Percentiles rank a stretch among this genome's conserved stretches.
These are phyloP conservation scores for Mucor sp. DNA, from an alignment of 371 early-diverging fungal species.

Conservation along the genomic window DNA sequence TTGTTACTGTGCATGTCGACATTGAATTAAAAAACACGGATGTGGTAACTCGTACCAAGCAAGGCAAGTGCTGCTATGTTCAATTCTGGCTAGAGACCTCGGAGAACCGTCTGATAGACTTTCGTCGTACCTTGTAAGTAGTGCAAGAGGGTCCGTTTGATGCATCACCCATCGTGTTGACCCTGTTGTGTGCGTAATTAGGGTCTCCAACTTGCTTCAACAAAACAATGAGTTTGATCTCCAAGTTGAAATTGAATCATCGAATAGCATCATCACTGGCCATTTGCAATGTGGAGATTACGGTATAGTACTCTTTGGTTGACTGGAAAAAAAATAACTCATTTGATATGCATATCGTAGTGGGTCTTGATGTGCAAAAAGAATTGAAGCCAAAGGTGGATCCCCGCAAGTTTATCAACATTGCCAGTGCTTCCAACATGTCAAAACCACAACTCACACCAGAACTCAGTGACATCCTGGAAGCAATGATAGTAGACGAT, in stretches of 20 bases:
- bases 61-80: conserved; percentile 31
- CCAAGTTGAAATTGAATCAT: conserved; percentile 6
- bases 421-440: conserved; percentile 1
- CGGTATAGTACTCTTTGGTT: conserved; percentile 18
- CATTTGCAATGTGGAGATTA: conserved; percentile 45
- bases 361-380: conserved; percentile 33
- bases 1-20: conserved; percentile 7
- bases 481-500: neutral
- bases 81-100: conserved; percentile 37
- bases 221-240: conserved; percentile 21
- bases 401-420: conserved; percentile 15
- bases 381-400: conserved; percentile 9
- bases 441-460: neutral
- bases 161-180: no score
- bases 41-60: conserved; percentile 9
- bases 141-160: neutral
- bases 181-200: conserved; percentile 14
- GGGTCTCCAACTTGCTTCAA: conserved; percentile 29
- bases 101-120: conserved; percentile 33
- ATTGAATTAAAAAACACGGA: conserved; percentile 21
- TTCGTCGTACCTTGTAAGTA: conserved; percentile 43
- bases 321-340: no score
- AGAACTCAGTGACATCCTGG: neutral
- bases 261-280: conserved; percentile 16
- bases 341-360: conserved; percentile 7